A percentile compares a stretch with the other conserved stretches of the same genome.
These are phyloP conservation scores for Phytophthora tubulina DNA, from an alignment of 352 stramenopile genomes.

Conservation along the genomic window DNA sequence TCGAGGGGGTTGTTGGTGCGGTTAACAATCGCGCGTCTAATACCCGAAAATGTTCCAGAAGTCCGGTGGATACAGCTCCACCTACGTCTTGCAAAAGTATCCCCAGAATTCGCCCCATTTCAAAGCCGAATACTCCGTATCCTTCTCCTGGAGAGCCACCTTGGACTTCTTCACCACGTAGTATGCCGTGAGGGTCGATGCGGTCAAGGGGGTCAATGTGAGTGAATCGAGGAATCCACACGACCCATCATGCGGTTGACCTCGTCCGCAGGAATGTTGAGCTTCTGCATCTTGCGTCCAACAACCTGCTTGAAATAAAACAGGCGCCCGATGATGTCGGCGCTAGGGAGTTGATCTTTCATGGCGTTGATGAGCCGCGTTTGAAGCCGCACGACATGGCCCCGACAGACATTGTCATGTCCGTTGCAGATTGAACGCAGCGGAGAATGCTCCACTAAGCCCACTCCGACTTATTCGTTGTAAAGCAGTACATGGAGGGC, in stretches of 20 bases:
- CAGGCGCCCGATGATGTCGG: slow-evolving; percentile 19
- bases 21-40: slow-evolving; percentile 19
- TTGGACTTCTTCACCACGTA: slow-evolving; percentile 3
- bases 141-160: too few relatives aligned
- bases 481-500: background rate
- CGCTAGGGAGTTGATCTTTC: slow-evolving; percentile 23
- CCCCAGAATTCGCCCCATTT: slow-evolving; percentile 13
- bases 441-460: slow-evolving; percentile 28
- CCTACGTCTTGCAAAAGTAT: slow-evolving; percentile 34
- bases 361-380: slow-evolving; percentile 14
- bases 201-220: slow-evolving; percentile 5
- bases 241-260: background rate
- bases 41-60: slow-evolving; percentile 28
- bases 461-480: background rate
- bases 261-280: slow-evolving; percentile 11
- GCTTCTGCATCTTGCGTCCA: slow-evolving; percentile 15
- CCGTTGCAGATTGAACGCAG: slow-evolving; percentile 6
- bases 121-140: background rate
- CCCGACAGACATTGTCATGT: slow-evolving; percentile 12
- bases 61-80: slow-evolving; percentile 11
- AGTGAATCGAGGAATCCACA: slow-evolving; percentile 11
- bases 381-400: slow-evolving; percentile 26
- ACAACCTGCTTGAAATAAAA: slow-evolving; percentile 44
- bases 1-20: slow-evolving; percentile 39
- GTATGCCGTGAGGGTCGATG: slow-evolving; percentile 17